Evolutionary conservation across 169 alveolate species (phyloP), one percentile per base, ranked within the genome.

Genomic region (Plasmodium chabaudi): DNA sequence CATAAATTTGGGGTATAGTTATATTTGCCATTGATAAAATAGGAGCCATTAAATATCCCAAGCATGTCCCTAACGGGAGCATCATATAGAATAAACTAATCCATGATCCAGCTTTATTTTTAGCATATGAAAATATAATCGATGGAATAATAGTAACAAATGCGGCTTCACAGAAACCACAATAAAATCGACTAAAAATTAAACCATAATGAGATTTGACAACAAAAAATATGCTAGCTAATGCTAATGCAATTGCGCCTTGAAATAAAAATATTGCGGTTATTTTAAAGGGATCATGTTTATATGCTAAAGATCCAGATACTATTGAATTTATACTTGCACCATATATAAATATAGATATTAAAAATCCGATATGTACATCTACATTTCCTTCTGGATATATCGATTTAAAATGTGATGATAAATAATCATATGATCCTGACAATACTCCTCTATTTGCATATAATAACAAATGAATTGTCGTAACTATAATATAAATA

Each of bases 141-240:
- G 88, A 69, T 9, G 88, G 88, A 9, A 64, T 64, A 27, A 77
- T 77, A 0, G 88, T 77, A 42, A 64, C 47, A 68, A 77, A 77
- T 9, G 88, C 88, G 0, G 88, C 77, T 64, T 77, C 88, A 77
- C 88, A 46, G 17, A 77, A 77, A 17, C 88, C 88, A 27, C 88
- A 77, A 34, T 61, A 77, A 21, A 77, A 77, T 47, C 88, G 47
- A 51, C 88, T 77, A 61, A 77, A 77, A 74, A 77, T 77, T 49
- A 77, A 46, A 42, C 77, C 19, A 57, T 77, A 77, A 56, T 77
- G 63, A 1, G 88, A 77, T 1, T 75, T 75, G 4, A 64, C 53
- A n/a, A 77, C 53, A 44, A 77, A 77, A 5, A 75, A 77, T 10
- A 64, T 15, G 9, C 88, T 75, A n/a, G 88, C 63, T 17, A 77